Conservation (phyloP, 192 early-diverging fungal species). For the Obelidium mucronatum region DNA sequence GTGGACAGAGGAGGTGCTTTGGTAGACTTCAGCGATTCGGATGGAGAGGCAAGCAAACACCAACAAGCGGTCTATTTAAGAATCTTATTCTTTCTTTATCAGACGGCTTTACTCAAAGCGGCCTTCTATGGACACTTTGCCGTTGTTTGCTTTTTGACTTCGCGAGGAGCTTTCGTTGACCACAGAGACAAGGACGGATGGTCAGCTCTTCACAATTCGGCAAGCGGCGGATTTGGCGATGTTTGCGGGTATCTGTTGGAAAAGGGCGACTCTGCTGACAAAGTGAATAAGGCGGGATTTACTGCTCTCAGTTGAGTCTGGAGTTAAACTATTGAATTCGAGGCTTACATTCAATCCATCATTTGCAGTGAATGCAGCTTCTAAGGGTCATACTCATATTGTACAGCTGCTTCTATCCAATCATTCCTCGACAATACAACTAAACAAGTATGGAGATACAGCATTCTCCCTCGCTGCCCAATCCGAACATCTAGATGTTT, state of each 20-base stretch:
- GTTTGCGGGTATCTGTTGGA: conserved; percentile 67
- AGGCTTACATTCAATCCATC: neutral
- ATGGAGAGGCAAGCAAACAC: conserved; percentile 64
- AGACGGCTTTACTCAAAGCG: conserved; percentile 79
- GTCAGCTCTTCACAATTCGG: conserved; percentile 84
- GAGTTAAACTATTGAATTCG: neutral
- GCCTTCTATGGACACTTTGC: conserved; percentile 69
- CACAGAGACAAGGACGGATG: conserved; percentile 78
- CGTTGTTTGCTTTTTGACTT: conserved; percentile 66
- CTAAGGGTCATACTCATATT: conserved; percentile 71
- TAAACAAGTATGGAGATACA: conserved; percentile 72
- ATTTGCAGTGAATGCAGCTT: conserved; percentile 69
- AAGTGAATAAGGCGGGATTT: conserved; percentile 70
- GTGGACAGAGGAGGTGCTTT: conserved; percentile 64
- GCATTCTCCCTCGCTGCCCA: conserved; percentile 82
- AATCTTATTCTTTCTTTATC: neutral
- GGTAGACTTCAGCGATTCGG: conserved; percentile 68
- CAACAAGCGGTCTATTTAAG: too few species aligned
- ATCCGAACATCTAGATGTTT: conserved; percentile 68
- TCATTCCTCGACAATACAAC: conserved; percentile 66
- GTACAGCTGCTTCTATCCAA: conserved; percentile 69
- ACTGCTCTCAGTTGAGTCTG: conserved; percentile 62
- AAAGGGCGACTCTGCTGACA: conserved; percentile 58
- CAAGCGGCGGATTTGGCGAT: conserved; percentile 63
- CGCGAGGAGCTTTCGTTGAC: conserved; percentile 65